Evolutionary conservation across 345 rosid species (phyloP), one percentile per base, ranked within the genome.

Genomic region (Laguncularia racemosa): DNA sequence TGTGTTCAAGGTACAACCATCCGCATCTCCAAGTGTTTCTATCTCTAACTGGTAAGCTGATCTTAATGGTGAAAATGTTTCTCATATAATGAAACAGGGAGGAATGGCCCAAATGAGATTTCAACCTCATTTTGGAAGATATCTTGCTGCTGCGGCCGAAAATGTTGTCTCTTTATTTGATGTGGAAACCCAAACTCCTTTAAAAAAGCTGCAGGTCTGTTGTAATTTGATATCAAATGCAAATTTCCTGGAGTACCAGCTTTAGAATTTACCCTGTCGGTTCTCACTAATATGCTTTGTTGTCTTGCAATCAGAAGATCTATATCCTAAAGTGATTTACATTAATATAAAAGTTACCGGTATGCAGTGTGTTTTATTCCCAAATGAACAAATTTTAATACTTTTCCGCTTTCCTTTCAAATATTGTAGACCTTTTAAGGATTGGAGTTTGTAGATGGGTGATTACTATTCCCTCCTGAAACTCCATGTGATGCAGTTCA

Each of bases 81-180:
- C 40, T 56, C 46, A 14, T 61, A 45, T 12, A 17, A 14, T 72
- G 59, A 38, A 58, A 57, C 69, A 91, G 96, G 99, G 97, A 66
- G 95, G 89, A 40, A 84, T 74, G 68, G 80, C 81, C 7, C 90
- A 82, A 63, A 70, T 84, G 84, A 85, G 98, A 71, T 93, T 93
- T 69, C 99, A 93, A 69, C 96, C 99, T 14, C 92, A 78, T 48
- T 73, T 63, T 38, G 99, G 99, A 56, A 84, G 78, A 78, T 85
- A 82, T 79, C 95, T 93, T 6, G 97, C 97, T n/a, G 90, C 92
- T 28, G 89, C 89, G 28, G 78, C 88, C 2, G 95, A 84, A 60
- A 90, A 81, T 77, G 78, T 84, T 60, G 88, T 90, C 14, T 82
- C 95, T 50, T 82, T 93, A 73, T 66, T 90, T 60, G 99, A 93